Percentiles rank a stretch among this genome's conserved stretches.
Conservation (phyloP, 202 grass and related monocot genomes). For the Digitaria exilis region DNA sequence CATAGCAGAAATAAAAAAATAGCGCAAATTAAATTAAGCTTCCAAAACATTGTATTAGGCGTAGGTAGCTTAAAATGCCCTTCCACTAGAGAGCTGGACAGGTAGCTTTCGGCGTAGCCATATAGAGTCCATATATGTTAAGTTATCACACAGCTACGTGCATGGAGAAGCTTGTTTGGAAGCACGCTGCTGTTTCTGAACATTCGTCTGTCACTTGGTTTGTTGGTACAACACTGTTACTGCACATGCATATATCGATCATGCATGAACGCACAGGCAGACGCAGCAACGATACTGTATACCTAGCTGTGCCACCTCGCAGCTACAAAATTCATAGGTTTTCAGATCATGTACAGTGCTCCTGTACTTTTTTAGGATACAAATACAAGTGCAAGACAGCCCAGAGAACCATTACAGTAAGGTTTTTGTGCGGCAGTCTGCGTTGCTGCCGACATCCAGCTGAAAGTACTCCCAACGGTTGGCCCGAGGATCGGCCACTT, state of each 20-base stretch:
- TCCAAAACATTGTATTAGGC: neutral
- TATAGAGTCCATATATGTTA: neutral
- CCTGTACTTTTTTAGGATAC: neutral
- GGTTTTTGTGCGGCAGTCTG: neutral
- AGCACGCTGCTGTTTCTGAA: constrained; percentile 34
- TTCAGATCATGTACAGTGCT: constrained; percentile 22
- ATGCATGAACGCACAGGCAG: no score
- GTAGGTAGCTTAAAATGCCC: neutral
- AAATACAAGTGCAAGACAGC: neutral
- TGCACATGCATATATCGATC: constrained; percentile 33
- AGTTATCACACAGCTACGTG: neutral
- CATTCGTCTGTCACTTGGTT: constrained; percentile 27
- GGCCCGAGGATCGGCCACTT: constrained; percentile 46
- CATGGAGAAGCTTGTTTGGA: constrained; percentile 29
- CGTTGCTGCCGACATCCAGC: constrained; percentile 29
- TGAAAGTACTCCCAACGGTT: constrained; percentile 51
- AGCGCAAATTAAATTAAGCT: neutral
- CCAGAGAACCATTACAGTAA: neutral
- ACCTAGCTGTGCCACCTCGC: neutral
- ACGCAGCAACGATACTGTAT: neutral
- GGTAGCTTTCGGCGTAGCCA: constrained; percentile 13
- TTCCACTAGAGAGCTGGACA: neutral
- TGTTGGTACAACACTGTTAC: constrained; percentile 8
- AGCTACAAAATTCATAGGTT: constrained; percentile 25
- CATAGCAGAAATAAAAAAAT: neutral